These are phyloP conservation scores for Lactifluus pinguis DNA, from an alignment of 768 basidiomycete genomes.

Conservation along the genomic window DNA sequence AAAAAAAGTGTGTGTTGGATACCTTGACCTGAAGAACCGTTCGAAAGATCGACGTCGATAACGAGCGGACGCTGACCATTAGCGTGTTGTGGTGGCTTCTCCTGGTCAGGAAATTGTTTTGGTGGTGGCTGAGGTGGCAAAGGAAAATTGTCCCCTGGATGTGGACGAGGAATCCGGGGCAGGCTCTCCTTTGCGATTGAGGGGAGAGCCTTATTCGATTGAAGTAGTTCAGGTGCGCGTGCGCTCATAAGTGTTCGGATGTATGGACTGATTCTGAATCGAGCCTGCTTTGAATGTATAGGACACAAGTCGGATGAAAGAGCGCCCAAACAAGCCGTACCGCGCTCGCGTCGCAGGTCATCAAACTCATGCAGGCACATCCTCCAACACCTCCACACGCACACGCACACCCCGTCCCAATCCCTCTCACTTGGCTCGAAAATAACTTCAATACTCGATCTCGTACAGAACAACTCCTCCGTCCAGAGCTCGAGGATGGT, in stretches of 20 bases:
- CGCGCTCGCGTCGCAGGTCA: neutral
- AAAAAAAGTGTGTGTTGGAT: neutral
- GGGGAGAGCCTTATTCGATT: slow-evolving; percentile 25
- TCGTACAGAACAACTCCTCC: slow-evolving; percentile 38
- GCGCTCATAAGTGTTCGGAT: slow-evolving; percentile 20
- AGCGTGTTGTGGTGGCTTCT: neutral
- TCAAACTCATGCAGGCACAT: neutral
- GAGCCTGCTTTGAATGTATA: neutral
- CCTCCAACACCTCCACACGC: neutral
- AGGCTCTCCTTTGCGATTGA: slow-evolving; percentile 24
- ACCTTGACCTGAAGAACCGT: slow-evolving; percentile 9
- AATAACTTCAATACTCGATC: slow-evolving; percentile 37
- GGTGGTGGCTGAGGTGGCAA: slow-evolving; percentile 7
- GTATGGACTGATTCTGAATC: neutral
- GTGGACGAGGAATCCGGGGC: slow-evolving; percentile 17
- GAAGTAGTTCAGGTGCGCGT: neutral
- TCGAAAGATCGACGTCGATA: slow-evolving; percentile 12
- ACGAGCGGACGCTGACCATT: slow-evolving; percentile 17
- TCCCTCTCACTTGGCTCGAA: slow-evolving; percentile 32
- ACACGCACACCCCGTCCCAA: slow-evolving; percentile 21
- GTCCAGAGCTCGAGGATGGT: slow-evolving; percentile 45
- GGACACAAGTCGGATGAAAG: neutral
- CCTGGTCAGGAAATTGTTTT: slow-evolving; percentile 17
- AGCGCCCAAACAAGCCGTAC: slow-evolving; percentile 4
- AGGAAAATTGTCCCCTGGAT: neutral